Conservation (phyloP, 129 eudicot species). For the Pittosporum tobira region DNA sequence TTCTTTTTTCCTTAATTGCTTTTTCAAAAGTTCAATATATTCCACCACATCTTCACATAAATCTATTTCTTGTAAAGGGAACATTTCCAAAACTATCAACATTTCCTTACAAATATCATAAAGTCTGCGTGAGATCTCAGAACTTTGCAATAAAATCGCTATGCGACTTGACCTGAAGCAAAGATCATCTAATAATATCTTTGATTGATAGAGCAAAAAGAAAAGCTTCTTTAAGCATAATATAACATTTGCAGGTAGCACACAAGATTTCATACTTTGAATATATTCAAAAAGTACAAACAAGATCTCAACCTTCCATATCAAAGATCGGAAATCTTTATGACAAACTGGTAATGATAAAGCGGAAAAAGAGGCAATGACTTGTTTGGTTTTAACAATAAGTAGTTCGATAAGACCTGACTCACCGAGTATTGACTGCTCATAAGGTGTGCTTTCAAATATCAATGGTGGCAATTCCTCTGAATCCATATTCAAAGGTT, state of each 20-base stretch:
- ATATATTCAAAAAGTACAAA: background rate
- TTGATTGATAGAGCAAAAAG: background rate
- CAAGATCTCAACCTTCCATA: background rate
- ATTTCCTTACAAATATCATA: background rate
- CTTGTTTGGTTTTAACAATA: background rate
- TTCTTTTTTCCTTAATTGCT: background rate
- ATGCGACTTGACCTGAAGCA: background rate
- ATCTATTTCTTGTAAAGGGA: background rate
- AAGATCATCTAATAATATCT: background rate
- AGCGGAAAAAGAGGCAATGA: background rate
- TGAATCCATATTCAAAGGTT: background rate
- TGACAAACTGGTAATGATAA: background rate
- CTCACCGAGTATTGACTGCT: background rate
- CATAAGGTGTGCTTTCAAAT: too few species aligned
- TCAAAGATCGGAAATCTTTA: background rate
- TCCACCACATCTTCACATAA: background rate
- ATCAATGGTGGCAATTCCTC: background rate
- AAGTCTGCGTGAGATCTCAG: background rate
- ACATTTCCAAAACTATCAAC: background rate
- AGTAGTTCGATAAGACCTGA: background rate
- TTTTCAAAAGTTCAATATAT: background rate
- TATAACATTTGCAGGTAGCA: too few species aligned
- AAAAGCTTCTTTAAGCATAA: too few species aligned
- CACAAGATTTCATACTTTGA: background rate
- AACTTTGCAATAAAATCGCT: background rate